These are phyloP conservation scores for Cicer pinnatifidum DNA, from an alignment of 306 rosid species.

Conservation along the genomic window DNA sequence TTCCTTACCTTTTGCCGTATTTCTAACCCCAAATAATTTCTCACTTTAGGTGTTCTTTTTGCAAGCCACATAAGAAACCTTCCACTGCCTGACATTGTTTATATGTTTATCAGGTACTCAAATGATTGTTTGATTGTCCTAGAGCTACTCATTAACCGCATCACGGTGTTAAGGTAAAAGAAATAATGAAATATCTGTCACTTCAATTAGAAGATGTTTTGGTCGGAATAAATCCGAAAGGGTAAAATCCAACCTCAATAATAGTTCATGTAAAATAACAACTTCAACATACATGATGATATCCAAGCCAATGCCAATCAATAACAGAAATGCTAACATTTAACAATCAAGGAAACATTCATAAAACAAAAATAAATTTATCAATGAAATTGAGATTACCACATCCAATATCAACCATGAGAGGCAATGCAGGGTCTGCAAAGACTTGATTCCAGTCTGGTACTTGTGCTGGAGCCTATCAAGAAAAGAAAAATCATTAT, in stretches of 20 bases:
- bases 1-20: constrained; percentile 73
- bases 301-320: not conserved
- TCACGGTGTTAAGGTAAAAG: not conserved
- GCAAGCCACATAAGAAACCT: constrained; percentile 90
- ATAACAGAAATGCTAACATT: constrained; percentile 8
- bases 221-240: constrained; percentile 19
- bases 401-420: constrained; percentile 91
- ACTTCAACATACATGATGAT: constrained; percentile 36
- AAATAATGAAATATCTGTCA: not conserved
- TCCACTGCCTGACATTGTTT: constrained; percentile 75
- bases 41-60: constrained; percentile 60
- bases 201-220: constrained; percentile 7
- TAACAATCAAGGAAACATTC: constrained; percentile 14
- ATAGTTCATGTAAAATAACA: constrained; percentile 8
- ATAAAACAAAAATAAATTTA: constrained; percentile 17
- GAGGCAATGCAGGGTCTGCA: constrained; percentile 84
- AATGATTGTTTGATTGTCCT: constrained; percentile 17
- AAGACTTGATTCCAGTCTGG: constrained; percentile 84
- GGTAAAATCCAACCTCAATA: not conserved
- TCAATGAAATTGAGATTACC: constrained; percentile 54
- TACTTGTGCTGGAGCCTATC: constrained; percentile 67
- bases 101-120: constrained; percentile 17
- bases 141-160: constrained; percentile 18
- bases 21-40: constrained; percentile 87
- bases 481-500: constrained; percentile 33